These are phyloP conservation scores for Cucurbita maxima DNA, from an alignment of 306 rosid species.

Conservation along the genomic window DNA sequence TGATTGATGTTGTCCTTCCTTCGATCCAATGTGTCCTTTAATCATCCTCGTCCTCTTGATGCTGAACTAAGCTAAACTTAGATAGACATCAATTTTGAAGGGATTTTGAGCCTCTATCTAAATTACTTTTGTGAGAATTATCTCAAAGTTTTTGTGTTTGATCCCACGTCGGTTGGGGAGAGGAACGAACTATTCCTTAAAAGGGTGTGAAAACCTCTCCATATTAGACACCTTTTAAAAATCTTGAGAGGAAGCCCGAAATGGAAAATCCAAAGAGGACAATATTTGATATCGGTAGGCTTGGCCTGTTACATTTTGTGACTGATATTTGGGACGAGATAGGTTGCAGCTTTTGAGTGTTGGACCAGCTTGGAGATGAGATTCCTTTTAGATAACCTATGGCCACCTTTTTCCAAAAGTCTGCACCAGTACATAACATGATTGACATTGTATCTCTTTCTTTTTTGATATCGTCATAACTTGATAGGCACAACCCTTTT, in stretches of 20 bases:
- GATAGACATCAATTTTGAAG: not conserved
- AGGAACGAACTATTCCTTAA: no score
- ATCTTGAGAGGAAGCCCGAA: no score
- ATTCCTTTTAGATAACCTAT: not conserved
- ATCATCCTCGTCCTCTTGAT: not conserved
- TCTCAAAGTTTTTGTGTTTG: not conserved
- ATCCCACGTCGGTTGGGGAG: no score
- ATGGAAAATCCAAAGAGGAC: no score
- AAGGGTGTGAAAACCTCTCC: no score
- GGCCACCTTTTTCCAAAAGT: not conserved
- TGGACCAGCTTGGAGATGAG: not conserved
- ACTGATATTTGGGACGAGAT: not conserved
- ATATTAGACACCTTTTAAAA: no score
- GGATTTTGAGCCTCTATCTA: not conserved
- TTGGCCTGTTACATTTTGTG: no score
- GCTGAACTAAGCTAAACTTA: not conserved
- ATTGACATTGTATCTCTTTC: not conserved
- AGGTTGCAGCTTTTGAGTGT: conserved; percentile 1
- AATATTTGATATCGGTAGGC: no score
- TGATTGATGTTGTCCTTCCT: not conserved
- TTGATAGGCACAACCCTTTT: not conserved
- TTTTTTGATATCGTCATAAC: not conserved
- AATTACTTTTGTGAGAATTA: not conserved
- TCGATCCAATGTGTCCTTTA: not conserved
- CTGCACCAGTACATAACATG: not conserved